These are phyloP conservation scores for Multifurca ochricompacta DNA, from an alignment of 768 basidiomycete genomes.

Conservation along the genomic window DNA sequence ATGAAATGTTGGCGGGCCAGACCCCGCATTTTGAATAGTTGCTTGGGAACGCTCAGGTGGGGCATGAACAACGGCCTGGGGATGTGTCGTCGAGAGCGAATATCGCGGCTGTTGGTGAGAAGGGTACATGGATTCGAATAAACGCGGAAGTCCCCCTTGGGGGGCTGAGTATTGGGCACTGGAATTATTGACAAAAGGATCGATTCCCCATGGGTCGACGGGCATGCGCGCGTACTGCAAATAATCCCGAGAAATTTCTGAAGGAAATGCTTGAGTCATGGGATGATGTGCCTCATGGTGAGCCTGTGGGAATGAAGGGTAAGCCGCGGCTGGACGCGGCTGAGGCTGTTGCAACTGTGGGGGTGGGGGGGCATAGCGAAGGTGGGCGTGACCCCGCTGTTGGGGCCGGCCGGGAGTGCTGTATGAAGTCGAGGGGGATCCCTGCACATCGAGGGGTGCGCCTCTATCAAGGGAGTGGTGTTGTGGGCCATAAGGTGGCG, in stretches of 20 bases:
- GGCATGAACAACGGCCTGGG: not conserved
- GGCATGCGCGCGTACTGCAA: not conserved
- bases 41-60: not conserved
- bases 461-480: not conserved
- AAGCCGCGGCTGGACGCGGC: not conserved
- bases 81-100: not conserved
- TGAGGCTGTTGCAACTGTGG: constrained; percentile 5
- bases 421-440: not conserved
- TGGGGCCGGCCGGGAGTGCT: not conserved
- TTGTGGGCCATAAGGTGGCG: not conserved
- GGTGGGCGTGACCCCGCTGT: not conserved
- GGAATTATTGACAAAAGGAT: not conserved
- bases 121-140: not conserved
- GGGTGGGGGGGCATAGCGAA: not conserved
- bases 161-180: not conserved
- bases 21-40: not conserved
- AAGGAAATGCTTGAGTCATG: not conserved
- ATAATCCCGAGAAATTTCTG: not conserved
- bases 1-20: not conserved
- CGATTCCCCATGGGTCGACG: not conserved
- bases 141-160: not conserved
- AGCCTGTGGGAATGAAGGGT: constrained; percentile 2
- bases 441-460: not conserved
- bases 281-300: not conserved
- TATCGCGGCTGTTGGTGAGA: not conserved